Evolutionary conservation across 495 filamentous ascomycete species (phyloP).

Genomic region (Astrothelium subdiscretum): DNA sequence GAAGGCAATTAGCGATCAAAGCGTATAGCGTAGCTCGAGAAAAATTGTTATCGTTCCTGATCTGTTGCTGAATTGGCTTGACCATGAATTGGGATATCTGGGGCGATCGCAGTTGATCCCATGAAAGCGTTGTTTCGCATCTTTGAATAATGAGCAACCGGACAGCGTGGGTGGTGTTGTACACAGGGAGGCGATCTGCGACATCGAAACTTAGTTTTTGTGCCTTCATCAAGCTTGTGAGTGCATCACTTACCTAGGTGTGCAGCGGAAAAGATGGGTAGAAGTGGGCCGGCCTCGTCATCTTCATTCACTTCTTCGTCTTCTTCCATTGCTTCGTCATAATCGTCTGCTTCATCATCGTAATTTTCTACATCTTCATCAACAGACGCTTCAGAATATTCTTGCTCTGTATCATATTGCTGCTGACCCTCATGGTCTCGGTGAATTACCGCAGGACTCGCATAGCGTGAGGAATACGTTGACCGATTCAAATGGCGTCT

Average conservation of each 20-base stretch:
- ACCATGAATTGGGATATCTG: conserved; percentile 92
- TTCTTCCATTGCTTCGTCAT: conserved; percentile 28
- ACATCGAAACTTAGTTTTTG: neutral
- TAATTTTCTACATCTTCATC: conserved; percentile 35
- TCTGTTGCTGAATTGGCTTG: conserved; percentile 81
- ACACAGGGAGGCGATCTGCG: conserved; percentile 68
- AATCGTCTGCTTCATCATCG: conserved; percentile 31
- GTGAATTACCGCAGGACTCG: conserved; percentile 3
- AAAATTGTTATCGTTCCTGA: conserved; percentile 59
- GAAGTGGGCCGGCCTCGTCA: conserved; percentile 46
- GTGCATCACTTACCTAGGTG: conserved; percentile 57
- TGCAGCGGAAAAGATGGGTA: conserved; percentile 73
- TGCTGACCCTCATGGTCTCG: neutral
- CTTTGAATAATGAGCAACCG: conserved; percentile 66
- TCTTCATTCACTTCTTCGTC: conserved; percentile 41
- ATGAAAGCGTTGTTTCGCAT: conserved; percentile 86
- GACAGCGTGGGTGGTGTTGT: conserved; percentile 80
- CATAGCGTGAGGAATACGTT: conserved; percentile 38
- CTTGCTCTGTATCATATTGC: neutral
- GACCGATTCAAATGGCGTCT: conserved; percentile 31
- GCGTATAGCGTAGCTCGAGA: conserved; percentile 79
- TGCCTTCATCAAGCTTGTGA: neutral
- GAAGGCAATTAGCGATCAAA: conserved; percentile 82
- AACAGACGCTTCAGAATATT: neutral
- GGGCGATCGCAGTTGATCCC: conserved; percentile 88